Evolutionary conservation across 805 yeast species (phyloP), one percentile per base, ranked within the genome.

Genomic region (Yarrowia sp.): DNA sequence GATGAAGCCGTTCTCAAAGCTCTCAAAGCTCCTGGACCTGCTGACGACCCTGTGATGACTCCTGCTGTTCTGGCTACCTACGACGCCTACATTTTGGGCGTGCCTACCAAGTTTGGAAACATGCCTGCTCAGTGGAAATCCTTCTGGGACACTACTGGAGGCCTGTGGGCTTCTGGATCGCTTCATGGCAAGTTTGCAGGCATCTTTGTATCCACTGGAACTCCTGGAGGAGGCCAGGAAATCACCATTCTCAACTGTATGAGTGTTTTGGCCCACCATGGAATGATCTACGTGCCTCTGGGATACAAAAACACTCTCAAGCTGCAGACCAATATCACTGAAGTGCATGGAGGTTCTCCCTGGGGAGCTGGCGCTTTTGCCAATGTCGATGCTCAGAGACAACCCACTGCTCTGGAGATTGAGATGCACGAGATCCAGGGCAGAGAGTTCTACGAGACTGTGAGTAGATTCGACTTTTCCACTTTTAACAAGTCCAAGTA

Each of bases 361-460:
- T 90, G 92, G 91, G 96, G 96, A 75, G 88, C 96, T 43, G 96
- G 96, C 70, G 78, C 89, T 39, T 79, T 81, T 71, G 91, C 96
- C 35, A 89, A 85, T 60, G 79, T 81, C 58, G 93, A 88, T 72
- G 96, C 96, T 62, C 83, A 89, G 10, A 84, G 96, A 79, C 78
- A 79, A 70, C 88, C 91, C 33, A 70, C 86, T 47, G 81, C 78
- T 18, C 77, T 87, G 65, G 96, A 90, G 76, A 76, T 82, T 73
- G 81, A 82, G 70, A 75, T 89, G 67, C 93, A 91, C 32, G 73
- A 74, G 61, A 77, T 76, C 65, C 96, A 90, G 78, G 97, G 96
- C 73, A 75, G 78, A 67, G 74, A 80, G 42, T 90, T 90, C 77
- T 86, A 78, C 72, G 75, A 79, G 65, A 78, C 79, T 38, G 81